A percentile compares a stretch with the other conserved stretches of the same genome.
These are phyloP conservation scores for Phytophthora megakarya DNA, from an alignment of 352 stramenopile species.

Conservation along the genomic window DNA sequence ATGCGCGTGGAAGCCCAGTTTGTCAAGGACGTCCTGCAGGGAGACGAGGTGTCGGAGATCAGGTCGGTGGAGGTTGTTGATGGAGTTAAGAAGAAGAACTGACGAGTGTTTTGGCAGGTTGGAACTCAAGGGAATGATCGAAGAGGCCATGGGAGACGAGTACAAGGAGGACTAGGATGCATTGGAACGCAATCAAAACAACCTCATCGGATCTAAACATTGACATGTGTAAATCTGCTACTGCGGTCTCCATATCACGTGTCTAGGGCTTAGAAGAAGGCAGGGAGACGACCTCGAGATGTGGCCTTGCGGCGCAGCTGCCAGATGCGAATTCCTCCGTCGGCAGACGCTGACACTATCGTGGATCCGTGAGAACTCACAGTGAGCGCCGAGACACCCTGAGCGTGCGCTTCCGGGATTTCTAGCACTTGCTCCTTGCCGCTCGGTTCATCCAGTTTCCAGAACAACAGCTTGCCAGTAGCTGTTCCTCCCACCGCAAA, in stretches of 20 bases:
- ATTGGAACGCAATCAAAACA: no score
- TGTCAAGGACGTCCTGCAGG: slow-evolving; percentile 85
- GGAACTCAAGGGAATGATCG: slow-evolving; percentile 90
- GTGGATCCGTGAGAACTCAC: slow-evolving; percentile 64
- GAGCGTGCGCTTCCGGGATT: slow-evolving; percentile 70
- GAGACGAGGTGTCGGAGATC: slow-evolving; percentile 87
- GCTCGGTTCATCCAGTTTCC: slow-evolving; percentile 80
- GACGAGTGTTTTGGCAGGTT: slow-evolving; percentile 42
- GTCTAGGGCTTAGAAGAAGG: slow-evolving; percentile 53
- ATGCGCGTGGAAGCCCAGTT: slow-evolving; percentile 87
- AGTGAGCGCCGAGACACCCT: slow-evolving; percentile 65
- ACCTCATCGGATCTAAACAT: no score
- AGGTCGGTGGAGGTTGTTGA: slow-evolving; percentile 38
- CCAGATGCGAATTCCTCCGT: slow-evolving; percentile 82
- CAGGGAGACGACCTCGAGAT: slow-evolving; percentile 51
- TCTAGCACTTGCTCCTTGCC: slow-evolving; percentile 69
- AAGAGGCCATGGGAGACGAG: slow-evolving; percentile 87
- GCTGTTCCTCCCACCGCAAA: slow-evolving; percentile 77
- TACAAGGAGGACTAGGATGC: slow-evolving; percentile 88
- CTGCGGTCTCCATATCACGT: not conserved
- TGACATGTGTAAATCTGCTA: not conserved
- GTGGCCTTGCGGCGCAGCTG: slow-evolving; percentile 65
- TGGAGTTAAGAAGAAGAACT: not conserved
- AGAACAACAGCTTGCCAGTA: slow-evolving; percentile 80
- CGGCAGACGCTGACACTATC: slow-evolving; percentile 60